phyloP scores from a whole-genome alignment of 2,329 filamentous ascomycete genomes.

The Monascus ruber region DNA sequence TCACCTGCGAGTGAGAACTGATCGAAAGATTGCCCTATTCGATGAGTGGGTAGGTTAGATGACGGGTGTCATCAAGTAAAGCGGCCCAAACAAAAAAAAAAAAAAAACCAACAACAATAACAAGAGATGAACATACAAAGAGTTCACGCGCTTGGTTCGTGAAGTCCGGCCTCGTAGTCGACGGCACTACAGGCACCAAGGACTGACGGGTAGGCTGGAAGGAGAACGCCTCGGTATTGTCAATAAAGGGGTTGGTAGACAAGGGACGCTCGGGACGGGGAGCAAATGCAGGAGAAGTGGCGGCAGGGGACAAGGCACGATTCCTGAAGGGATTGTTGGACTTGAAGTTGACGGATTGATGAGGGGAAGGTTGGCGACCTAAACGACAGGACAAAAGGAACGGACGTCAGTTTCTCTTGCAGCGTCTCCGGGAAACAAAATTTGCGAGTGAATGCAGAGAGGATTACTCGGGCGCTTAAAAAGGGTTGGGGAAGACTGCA shows the following conservation, averaged over 20 bases:
- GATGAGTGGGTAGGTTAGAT: conserved; percentile 10
- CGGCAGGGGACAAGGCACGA: conserved; percentile 30
- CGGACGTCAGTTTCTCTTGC: no score
- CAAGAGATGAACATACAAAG: conserved; percentile 41
- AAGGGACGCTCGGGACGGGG: conserved; percentile 35
- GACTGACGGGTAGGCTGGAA: conserved; percentile 17
- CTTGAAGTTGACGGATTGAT: conserved; percentile 21
- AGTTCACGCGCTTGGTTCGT: conserved; percentile 44
- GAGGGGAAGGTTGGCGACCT: conserved; percentile 24
- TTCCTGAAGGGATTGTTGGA: conserved; percentile 43
- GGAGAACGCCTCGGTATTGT: conserved; percentile 31
- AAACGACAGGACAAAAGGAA: background rate
- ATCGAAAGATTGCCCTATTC: conserved; percentile 29
- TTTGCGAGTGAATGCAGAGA: no score
- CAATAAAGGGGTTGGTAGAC: conserved; percentile 54
- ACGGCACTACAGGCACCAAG: conserved; percentile 11
- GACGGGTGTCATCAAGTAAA: background rate
- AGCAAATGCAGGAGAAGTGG: conserved; percentile 16
- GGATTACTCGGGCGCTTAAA: no score
- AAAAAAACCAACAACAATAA: background rate
- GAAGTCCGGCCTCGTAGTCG: conserved; percentile 25
- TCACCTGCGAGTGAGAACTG: conserved; percentile 21
- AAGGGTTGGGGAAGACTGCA: no score
- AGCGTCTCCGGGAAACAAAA: no score
- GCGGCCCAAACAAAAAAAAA: background rate